Percentiles rank a stretch among this genome's conserved stretches.
These are phyloP conservation scores for Solanum clarkiae DNA, from an alignment of 257 asterid genomes.

Conservation along the genomic window DNA sequence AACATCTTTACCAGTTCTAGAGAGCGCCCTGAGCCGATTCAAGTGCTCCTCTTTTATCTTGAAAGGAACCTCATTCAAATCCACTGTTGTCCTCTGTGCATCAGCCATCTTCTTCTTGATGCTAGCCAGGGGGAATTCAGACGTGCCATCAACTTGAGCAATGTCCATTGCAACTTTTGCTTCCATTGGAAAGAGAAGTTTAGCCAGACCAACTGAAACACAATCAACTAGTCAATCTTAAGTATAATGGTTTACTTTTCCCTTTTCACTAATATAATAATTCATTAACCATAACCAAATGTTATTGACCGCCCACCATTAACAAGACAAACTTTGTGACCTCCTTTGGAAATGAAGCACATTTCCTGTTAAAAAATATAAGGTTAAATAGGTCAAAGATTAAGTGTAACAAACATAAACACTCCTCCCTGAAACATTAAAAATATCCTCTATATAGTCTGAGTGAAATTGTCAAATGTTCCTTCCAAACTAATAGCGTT, in stretches of 20 bases:
- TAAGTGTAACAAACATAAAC: not conserved
- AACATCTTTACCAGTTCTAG: conserved; percentile 58
- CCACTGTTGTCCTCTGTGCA: conserved; percentile 52
- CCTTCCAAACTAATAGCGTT: not conserved
- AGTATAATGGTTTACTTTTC: not conserved
- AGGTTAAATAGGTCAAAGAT: not conserved
- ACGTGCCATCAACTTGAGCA: conserved; percentile 86
- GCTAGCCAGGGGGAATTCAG: conserved; percentile 38
- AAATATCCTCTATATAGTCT: not conserved
- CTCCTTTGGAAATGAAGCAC: not conserved
- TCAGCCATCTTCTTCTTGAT: conserved; percentile 21
- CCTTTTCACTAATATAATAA: not conserved
- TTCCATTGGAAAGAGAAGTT: conserved; percentile 76
- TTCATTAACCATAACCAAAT: not conserved
- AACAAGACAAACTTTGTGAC: not conserved
- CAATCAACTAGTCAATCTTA: not conserved
- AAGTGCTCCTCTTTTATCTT: conserved; percentile 82
- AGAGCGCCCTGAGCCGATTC: conserved; percentile 81
- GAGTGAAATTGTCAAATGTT: not conserved
- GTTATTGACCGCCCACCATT: not conserved
- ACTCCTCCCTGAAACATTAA: not conserved
- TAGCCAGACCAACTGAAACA: conserved; percentile 73
- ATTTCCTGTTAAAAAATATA: not conserved
- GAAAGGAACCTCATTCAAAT: conserved; percentile 88
- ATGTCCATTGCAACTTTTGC: conserved; percentile 96